A percentile compares a stretch with the other conserved stretches of the same genome.
These are phyloP conservation scores for Carex myosuroides DNA, from an alignment of 176 grass and related monocot genomes.

Conservation along the genomic window DNA sequence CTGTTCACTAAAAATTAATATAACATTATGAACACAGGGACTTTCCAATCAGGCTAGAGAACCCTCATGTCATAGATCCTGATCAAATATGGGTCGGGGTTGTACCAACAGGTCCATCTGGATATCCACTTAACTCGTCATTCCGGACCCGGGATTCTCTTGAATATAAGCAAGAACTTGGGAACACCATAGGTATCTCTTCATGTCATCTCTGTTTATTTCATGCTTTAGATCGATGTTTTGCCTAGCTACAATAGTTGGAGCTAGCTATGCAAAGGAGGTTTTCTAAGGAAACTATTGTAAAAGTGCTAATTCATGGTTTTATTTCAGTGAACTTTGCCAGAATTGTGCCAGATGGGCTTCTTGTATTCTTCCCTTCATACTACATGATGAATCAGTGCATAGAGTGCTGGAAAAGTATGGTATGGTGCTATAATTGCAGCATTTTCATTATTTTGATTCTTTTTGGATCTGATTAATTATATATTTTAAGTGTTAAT, in stretches of 20 bases:
- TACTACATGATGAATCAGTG: slow-evolving; percentile 99
- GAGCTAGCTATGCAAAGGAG: neutral
- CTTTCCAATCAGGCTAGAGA: slow-evolving; percentile 94
- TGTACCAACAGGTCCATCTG: slow-evolving; percentile 78
- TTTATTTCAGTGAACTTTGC: slow-evolving; percentile 83
- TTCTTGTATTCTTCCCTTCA: slow-evolving; percentile 96
- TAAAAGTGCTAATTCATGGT: neutral
- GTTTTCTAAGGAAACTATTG: neutral
- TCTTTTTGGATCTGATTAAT: slow-evolving; percentile 8
- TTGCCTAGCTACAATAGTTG: neutral
- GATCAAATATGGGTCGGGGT: slow-evolving; percentile 92
- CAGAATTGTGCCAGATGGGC: slow-evolving; percentile 87
- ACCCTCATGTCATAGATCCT: slow-evolving; percentile 86
- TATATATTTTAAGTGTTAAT: slow-evolving; percentile 22
- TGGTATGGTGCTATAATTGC: slow-evolving; percentile 33
- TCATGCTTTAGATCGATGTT: neutral
- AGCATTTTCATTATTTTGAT: slow-evolving; percentile 26
- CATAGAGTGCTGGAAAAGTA: slow-evolving; percentile 86
- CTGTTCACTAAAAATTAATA: slow-evolving; percentile 14
- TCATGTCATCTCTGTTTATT: slow-evolving; percentile 2
- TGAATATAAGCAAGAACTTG: slow-evolving; percentile 96
- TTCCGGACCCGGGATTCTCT: slow-evolving; percentile 65
- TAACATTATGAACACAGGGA: slow-evolving; percentile 47
- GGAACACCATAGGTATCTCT: slow-evolving; percentile 61
- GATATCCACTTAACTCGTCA: slow-evolving; percentile 92